Conservation (phyloP, 2,329 filamentous ascomycete species). For the Aspergillus puulaauensis region DNA sequence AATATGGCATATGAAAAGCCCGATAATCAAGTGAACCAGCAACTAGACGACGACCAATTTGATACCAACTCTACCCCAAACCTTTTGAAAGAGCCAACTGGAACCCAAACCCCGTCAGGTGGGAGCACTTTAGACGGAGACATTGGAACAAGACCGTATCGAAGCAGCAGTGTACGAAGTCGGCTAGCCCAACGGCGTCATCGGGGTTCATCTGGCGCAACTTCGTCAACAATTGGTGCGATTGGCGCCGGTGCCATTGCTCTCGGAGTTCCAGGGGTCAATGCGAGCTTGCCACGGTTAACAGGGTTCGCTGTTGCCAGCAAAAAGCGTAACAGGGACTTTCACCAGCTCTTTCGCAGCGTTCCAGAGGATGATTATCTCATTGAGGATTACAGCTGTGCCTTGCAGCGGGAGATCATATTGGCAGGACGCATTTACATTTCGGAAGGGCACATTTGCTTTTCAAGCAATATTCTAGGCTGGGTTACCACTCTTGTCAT, state of each 20-base stretch:
- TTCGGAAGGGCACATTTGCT: constrained; percentile 95
- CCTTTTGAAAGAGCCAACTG: constrained; percentile 37
- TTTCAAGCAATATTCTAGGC: constrained; percentile 97
- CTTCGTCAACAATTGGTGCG: constrained; percentile 67
- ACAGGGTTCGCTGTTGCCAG: constrained; percentile 96
- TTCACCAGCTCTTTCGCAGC: constrained; percentile 89
- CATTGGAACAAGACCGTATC: constrained; percentile 52
- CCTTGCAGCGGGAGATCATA: constrained; percentile 90
- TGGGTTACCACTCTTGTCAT: constrained; percentile 98
- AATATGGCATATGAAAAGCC: constrained; percentile 58
- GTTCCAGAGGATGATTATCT: constrained; percentile 97
- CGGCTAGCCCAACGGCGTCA: constrained; percentile 66
- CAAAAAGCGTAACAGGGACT: constrained; percentile 94
- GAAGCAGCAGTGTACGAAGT: constrained; percentile 68
- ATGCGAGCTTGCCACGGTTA: constrained; percentile 67
- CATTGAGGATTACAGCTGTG: constrained; percentile 98
- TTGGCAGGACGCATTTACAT: constrained; percentile 92
- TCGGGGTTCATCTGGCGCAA: constrained; percentile 76
- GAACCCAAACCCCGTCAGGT: constrained; percentile 65
- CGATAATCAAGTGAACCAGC: constrained; percentile 42
- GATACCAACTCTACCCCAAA: constrained; percentile 31
- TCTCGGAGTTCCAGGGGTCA: constrained; percentile 62
- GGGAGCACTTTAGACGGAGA: constrained; percentile 67
- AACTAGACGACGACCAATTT: constrained; percentile 32
- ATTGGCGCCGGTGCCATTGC: constrained; percentile 70